Conservation (phyloP, 2,329 filamentous ascomycete genomes). For the Penicillium frequentans region DNA sequence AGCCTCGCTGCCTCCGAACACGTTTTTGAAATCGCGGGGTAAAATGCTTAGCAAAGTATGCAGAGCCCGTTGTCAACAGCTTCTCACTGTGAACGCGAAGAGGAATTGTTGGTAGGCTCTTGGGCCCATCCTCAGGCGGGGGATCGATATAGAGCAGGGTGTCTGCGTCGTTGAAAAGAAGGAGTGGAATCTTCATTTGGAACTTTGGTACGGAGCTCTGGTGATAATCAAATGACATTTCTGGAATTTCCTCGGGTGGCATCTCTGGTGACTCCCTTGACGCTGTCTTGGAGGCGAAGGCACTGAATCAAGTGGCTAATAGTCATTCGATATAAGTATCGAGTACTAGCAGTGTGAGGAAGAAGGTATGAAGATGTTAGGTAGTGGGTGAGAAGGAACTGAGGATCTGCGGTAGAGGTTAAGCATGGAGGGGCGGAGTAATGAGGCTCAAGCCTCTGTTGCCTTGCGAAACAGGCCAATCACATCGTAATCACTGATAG, state of each 20-base stretch:
- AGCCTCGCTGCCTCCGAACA: conserved; percentile 31
- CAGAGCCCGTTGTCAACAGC: conserved; percentile 30
- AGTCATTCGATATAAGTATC: not conserved
- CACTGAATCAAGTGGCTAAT: not conserved
- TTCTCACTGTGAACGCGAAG: conserved; percentile 36
- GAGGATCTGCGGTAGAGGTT: not conserved
- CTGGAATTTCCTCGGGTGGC: not conserved
- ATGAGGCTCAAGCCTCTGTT: conserved; percentile 4
- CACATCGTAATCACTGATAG: not conserved
- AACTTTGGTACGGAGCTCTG: not conserved
- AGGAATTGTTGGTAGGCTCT: conserved; percentile 19
- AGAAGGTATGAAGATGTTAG: not conserved
- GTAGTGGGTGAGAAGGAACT: not conserved
- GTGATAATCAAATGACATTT: not conserved
- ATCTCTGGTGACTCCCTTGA: not conserved
- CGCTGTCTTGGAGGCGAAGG: not conserved
- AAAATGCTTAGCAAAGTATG: conserved; percentile 32
- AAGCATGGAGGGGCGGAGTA: not conserved
- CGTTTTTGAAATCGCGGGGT: conserved; percentile 27
- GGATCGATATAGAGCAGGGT: conserved; percentile 40
- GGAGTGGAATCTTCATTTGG: conserved; percentile 4
- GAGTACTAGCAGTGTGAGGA: not conserved
- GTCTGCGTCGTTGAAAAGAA: conserved; percentile 32
- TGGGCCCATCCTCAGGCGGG: conserved; percentile 21
- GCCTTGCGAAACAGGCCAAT: not conserved